Base-by-base conservation (phyloP, 1,139 yeast genomes). In the Hansenula lynferdii region DNA sequence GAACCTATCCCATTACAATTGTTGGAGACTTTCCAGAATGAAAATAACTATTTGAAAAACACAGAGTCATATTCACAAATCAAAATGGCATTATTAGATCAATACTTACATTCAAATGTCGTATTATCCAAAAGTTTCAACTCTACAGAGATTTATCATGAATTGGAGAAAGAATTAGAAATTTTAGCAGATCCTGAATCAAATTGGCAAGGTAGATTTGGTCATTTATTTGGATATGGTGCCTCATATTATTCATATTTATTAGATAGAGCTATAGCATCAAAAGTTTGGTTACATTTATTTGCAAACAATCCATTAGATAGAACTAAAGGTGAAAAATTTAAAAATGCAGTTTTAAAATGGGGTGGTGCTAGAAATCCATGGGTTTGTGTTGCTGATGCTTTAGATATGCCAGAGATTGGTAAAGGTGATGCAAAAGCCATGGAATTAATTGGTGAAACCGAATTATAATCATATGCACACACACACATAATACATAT, bases 351-450 rank as follows among this genome's bases (percentile, higher is more conserved):
- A 45, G 80, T 94, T 1, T 66, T 94, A 44, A 75, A 76, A 54
- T 90, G 97, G 96, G 98, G 99, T 21, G 98, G 98, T 0, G 77
- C 95, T 6, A 72, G 78, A 45, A 92, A 87, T 53, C 95, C 97
- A 0, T 89, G 97, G 97, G 62, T 68, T 21, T 83, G 95, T 54
- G 69, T 90, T 23, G 85, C 95, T 0, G 85, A 83, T 46, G 94
- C 85, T 2, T 65, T 90, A 37, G 85, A 79, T 36, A 70, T 72
- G 29, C 77, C 79, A 3, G 72, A 68, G 34, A 63, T 89, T 38
- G 67, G 69, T 2, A 64, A 67, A 21, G 96, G 96, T 6, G 95
- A 85, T 50, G 66, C 74, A 11, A 64, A 67, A 26, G 92, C 96
- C 5, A 86, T 89, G 89, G 75, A 76, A 45, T 65, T 70, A 34